Conservation (phyloP, 768 basidiomycete genomes). For the Leccinum olivaceopallidum region DNA sequence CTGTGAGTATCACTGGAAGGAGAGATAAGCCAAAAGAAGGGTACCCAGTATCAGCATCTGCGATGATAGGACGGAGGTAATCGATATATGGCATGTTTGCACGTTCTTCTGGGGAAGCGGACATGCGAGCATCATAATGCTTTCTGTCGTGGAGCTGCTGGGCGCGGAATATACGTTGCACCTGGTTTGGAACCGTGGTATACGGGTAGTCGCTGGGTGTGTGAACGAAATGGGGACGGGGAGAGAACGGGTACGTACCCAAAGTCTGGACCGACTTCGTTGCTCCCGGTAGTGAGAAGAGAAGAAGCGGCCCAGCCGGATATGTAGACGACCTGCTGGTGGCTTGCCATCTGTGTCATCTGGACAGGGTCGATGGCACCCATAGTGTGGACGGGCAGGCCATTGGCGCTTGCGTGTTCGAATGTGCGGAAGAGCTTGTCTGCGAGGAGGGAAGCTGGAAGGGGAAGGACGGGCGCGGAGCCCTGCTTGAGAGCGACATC, state of each 20-base stretch:
- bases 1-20: slow-evolving; percentile 9
- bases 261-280: slow-evolving; percentile 91
- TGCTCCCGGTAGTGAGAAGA: slow-evolving; percentile 84
- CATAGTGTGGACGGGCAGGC: slow-evolving; percentile 83
- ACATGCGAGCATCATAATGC: slow-evolving; percentile 84
- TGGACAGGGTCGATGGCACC: slow-evolving; percentile 93
- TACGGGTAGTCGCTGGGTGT: slow-evolving; percentile 84
- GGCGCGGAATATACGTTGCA: slow-evolving; percentile 87
- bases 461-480: slow-evolving; percentile 73
- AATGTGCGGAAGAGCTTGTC: slow-evolving; percentile 82
- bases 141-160: slow-evolving; percentile 94
- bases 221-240: slow-evolving; percentile 1
- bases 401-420: slow-evolving; percentile 57
- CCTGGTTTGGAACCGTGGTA: slow-evolving; percentile 95
- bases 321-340: slow-evolving; percentile 88
- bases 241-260: slow-evolving; percentile 45
- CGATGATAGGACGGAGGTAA: slow-evolving; percentile 90
- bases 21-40: slow-evolving; percentile 16
- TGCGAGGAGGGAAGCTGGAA: slow-evolving; percentile 75
- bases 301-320: slow-evolving; percentile 91
- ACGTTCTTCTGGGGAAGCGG: slow-evolving; percentile 60
- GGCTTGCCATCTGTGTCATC: slow-evolving; percentile 91
- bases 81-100: slow-evolving; percentile 78
- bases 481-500: slow-evolving; percentile 90
- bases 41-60: slow-evolving; percentile 93